A percentile compares a stretch with the other conserved stretches of the same genome.
Evolutionary conservation across 2,329 filamentous ascomycete genomes (phyloP).

Genomic region (Cercospora sp.): DNA sequence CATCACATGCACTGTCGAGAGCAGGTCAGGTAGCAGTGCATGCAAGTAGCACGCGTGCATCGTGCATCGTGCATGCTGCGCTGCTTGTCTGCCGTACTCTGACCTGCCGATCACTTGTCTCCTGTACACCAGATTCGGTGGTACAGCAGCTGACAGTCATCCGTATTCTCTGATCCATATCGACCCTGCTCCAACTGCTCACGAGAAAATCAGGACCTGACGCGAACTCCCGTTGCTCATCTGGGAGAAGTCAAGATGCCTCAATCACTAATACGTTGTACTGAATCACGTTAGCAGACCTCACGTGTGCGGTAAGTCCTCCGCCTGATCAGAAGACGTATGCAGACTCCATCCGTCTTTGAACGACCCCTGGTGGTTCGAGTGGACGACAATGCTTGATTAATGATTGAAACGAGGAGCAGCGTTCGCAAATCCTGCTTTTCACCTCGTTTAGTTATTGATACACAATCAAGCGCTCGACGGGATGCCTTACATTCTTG

Average conservation of each 20-base stretch:
- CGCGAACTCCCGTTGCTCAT: neutral
- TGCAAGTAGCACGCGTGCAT: conserved; percentile 13
- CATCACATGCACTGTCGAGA: neutral
- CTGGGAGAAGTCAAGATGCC: neutral
- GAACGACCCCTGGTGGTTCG: neutral
- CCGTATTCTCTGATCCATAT: neutral
- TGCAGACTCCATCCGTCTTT: neutral
- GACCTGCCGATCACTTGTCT: neutral
- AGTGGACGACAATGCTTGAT: neutral
- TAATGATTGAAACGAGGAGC: neutral
- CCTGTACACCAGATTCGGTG: neutral
- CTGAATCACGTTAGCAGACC: neutral
- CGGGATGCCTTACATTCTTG: conserved; percentile 6
- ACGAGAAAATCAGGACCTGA: neutral
- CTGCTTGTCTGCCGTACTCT: neutral
- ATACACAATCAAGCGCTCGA: neutral
- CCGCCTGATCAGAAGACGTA: neutral
- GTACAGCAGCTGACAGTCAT: neutral
- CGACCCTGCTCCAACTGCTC: neutral
- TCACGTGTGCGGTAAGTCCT: neutral
- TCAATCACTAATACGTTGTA: neutral
- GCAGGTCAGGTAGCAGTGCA: neutral
- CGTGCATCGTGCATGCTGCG: neutral
- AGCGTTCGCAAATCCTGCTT: neutral
- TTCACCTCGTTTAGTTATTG: neutral